Evolutionary conservation across 371 early-diverging fungal species (phyloP), one percentile per base, ranked within the genome.

Genomic region (Mucor saturninus): DNA sequence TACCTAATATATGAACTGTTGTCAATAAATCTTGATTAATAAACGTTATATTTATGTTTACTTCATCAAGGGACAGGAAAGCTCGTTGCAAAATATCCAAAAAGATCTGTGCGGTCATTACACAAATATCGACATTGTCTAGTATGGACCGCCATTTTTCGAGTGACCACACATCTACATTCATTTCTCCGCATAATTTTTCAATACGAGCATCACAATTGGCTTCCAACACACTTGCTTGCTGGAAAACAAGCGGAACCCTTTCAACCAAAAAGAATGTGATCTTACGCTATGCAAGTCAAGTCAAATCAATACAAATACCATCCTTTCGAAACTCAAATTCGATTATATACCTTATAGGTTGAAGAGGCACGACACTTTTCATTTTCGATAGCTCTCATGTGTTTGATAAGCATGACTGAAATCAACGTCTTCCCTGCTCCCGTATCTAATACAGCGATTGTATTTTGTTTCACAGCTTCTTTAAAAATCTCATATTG

Each of bases 391-490:
- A 56, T 68, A 6, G 43, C 40, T 5, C 74, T 76, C 69, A 91
- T 86, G 54, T 92, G 80, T 68, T 90, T 88, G 40, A 96, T 89
- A 30, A 97, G 77, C 87, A 95, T 81, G 45, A 89, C 88, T 0
- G 96, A 89, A 29, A 95, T 91, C 3, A 95, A 73, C 3, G 97
- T 97, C 70, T 97, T 96, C 14, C 98, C 98, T 14, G 89, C 87
- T 8, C 98, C 98, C 0, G 98, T 96, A 59, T 94, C 93, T 56
- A 97, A 76, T 2, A 96, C 93, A 0, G 93, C 91, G 58, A 97
- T 89, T 35, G 92, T 79, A 73, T 96, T 97, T 4, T 80, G 75
- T 3, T 76, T 64, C 30, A 78, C 61, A 0, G 97, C 94, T 50
- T 79, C 79, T 55, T 81, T 73, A 53, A 83, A 90, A 7, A 96